These are phyloP conservation scores for Aspergillus glaucus DNA, from an alignment of 2,329 filamentous ascomycete species.

Conservation along the genomic window DNA sequence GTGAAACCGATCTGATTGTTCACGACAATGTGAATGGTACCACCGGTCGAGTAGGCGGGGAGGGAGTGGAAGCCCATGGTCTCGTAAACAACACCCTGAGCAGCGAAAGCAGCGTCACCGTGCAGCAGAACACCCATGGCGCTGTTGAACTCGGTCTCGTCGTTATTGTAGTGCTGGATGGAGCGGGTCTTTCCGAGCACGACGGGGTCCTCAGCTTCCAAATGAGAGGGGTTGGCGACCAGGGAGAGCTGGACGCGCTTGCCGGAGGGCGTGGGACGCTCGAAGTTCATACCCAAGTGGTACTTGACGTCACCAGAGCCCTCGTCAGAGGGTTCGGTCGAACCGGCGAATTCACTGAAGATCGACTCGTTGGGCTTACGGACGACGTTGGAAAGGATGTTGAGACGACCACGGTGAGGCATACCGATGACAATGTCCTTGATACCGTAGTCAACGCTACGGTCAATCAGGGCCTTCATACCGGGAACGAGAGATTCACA, in stretches of 20 bases:
- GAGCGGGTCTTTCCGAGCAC: conserved; percentile 95
- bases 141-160: conserved; percentile 78
- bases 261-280: conserved; percentile 93
- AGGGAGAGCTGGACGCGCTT: conserved; percentile 99
- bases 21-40: conserved; percentile 92
- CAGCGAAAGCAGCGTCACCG: conserved; percentile 94
- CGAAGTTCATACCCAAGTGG: conserved; percentile 99
- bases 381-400: conserved; percentile 96
- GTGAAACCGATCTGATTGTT: conserved; percentile 99
- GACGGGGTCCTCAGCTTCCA: conserved; percentile 96
- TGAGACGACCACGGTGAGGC: conserved; percentile 97
- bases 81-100: conserved; percentile 95
- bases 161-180: conserved; percentile 98
- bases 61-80: conserved; percentile 96
- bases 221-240: conserved; percentile 95
- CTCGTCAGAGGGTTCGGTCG: conserved; percentile 80
- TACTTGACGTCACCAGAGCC: conserved; percentile 99
- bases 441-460: conserved; percentile 95
- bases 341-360: conserved; percentile 95
- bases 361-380: conserved; percentile 99
- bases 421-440: conserved; percentile 99
- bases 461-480: conserved; percentile 98
- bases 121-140: conserved; percentile 96
- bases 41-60: conserved; percentile 92
- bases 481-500: conserved; percentile 94